Evolutionary conservation across 139 green algal species (phyloP).

Genomic region (Astrephomene gubernaculifera): DNA sequence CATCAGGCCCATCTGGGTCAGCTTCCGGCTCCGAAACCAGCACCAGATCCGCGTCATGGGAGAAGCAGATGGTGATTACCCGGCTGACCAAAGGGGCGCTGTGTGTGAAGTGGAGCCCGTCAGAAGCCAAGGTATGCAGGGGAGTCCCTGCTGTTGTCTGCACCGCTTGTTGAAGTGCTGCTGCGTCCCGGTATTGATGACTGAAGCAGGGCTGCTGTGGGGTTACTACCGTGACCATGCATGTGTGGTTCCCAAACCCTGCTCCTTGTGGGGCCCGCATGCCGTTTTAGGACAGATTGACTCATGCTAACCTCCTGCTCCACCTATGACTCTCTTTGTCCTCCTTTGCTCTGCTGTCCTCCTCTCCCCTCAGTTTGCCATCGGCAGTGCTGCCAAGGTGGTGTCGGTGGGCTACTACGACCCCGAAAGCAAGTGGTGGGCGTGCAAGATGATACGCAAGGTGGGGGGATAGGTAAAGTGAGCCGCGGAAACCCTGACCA

Average conservation of each 20-base stretch:
- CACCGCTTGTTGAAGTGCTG: no score
- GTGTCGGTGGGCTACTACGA: conserved; percentile 39
- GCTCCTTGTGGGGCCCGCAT: no score
- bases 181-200: no score
- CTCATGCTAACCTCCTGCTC: no score
- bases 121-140: conserved; percentile 33
- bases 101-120: conserved; percentile 35
- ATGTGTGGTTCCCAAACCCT: no score
- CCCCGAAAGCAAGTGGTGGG: conserved; percentile 35
- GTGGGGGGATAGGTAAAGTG: not conserved
- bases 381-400: conserved; percentile 19
- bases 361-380: conserved; percentile 16
- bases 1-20: not conserved
- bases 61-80: conserved; percentile 45
- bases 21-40: not conserved
- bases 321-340: no score
- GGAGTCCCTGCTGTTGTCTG: no score
- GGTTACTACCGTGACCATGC: no score
- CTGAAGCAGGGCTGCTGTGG: no score
- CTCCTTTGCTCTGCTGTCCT: no score
- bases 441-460: conserved; percentile 39
- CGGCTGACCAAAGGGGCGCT: conserved; percentile 34
- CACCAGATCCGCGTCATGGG: not conserved
- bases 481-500: no score
- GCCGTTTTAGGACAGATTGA: no score